These are phyloP conservation scores for Boletellus emodensis DNA, from an alignment of 768 basidiomycete species.

Conservation along the genomic window DNA sequence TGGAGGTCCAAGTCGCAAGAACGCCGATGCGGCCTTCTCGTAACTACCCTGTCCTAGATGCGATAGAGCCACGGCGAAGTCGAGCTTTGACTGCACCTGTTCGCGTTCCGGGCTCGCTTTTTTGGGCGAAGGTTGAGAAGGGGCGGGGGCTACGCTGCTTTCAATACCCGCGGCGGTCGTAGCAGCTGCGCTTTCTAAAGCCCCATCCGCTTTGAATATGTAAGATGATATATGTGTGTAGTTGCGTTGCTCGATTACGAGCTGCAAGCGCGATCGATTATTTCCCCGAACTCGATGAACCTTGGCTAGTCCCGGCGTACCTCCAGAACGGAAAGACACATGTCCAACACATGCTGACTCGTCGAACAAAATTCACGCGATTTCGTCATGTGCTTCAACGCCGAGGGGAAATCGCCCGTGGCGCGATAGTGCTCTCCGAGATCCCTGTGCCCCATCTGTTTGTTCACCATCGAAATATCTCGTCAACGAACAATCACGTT, in stretches of 20 bases:
- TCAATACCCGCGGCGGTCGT: conserved; percentile 30
- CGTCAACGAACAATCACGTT: background rate
- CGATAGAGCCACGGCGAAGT: conserved; percentile 76
- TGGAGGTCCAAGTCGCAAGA: conserved; percentile 63
- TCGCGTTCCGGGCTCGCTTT: conserved; percentile 55
- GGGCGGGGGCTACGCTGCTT: conserved; percentile 4
- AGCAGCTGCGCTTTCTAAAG: conserved; percentile 60
- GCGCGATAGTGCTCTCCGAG: conserved; percentile 75
- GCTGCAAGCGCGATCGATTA: conserved; percentile 37
- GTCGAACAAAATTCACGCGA: conserved; percentile 91
- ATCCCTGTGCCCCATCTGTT: conserved; percentile 87
- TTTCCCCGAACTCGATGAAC: background rate
- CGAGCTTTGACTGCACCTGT: conserved; percentile 71
- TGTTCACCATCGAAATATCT: too few species aligned
- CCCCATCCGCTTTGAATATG: conserved; percentile 93
- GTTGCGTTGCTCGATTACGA: conserved; percentile 81
- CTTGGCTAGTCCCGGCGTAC: conserved; percentile 33
- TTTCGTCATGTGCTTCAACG: conserved; percentile 84
- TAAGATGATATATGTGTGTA: conserved; percentile 89
- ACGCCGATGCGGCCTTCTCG: conserved; percentile 73
- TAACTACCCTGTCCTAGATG: conserved; percentile 68
- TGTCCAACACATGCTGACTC: conserved; percentile 88
- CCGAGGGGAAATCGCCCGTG: conserved; percentile 63
- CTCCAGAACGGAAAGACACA: conserved; percentile 82
- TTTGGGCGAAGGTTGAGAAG: conserved; percentile 30